Evolutionary conservation across 805 yeast genomes (phyloP).

Genomic region (Phaffomyces opuntiae): DNA sequence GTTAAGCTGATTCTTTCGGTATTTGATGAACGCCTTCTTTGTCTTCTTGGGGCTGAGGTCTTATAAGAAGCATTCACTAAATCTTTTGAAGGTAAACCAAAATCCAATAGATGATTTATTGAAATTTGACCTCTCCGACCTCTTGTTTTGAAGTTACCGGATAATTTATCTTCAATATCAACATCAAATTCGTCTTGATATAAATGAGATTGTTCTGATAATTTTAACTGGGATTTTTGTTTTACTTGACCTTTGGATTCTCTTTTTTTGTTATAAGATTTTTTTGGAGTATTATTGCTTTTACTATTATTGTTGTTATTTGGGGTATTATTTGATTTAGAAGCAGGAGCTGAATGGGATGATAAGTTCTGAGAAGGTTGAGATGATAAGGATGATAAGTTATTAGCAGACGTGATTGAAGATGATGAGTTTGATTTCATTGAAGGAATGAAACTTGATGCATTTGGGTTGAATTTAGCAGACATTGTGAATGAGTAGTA

Average conservation of each 20-base stretch:
- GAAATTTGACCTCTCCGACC: constrained; percentile 39
- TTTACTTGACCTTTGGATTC: constrained; percentile 4
- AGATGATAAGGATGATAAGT: too few relatives aligned
- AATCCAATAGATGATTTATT: constrained; percentile 62
- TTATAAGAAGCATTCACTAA: constrained; percentile 5
- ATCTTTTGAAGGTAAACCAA: constrained; percentile 39
- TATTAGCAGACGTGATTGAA: background rate
- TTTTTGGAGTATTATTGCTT: background rate
- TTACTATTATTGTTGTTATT: too few relatives aligned
- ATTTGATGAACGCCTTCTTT: constrained; percentile 22
- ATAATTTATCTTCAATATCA: constrained; percentile 29
- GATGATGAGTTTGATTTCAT: background rate
- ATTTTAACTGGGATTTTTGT: constrained; percentile 2
- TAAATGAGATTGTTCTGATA: background rate
- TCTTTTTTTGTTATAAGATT: constrained; percentile 5
- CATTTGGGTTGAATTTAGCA: constrained; percentile 16
- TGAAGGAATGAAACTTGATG: constrained; percentile 16
- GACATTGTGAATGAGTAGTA: constrained; percentile 8
- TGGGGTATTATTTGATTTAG: constrained; percentile 1
- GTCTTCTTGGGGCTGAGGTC: constrained; percentile 17
- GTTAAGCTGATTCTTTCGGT: constrained; percentile 39
- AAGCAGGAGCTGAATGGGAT: constrained; percentile 15
- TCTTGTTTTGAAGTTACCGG: constrained; percentile 26
- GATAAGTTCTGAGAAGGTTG: constrained; percentile 9
- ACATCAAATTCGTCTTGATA: constrained; percentile 22